These are phyloP conservation scores for Apiotrichum akiyoshidainum DNA, from an alignment of 1,284 basidiomycete species.

Conservation along the genomic window DNA sequence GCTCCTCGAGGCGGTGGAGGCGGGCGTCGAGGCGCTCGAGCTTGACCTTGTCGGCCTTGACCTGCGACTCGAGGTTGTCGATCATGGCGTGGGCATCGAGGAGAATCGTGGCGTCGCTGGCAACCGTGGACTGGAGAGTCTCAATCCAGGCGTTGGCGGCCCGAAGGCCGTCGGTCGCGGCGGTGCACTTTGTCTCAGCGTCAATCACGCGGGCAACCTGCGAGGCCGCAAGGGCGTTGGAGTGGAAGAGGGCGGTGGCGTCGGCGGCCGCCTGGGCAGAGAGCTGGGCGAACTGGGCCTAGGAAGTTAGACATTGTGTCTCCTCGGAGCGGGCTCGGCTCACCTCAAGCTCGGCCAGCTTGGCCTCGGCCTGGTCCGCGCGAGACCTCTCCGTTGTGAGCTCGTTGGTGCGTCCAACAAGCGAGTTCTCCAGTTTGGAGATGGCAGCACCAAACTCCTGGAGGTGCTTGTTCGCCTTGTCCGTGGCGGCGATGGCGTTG, in stretches of 20 bases:
- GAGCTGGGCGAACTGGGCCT: background rate
- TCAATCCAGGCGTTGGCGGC: background rate
- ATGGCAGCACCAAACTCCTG: conserved; percentile 1
- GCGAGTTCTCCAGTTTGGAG: background rate
- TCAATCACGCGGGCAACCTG: background rate
- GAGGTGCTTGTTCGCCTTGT: background rate
- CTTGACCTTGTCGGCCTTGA: background rate
- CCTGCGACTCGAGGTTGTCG: background rate
- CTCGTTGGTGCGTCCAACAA: background rate
- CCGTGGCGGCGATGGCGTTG: background rate
- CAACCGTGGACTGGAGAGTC: background rate
- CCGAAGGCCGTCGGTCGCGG: background rate
- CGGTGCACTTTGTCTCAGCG: background rate
- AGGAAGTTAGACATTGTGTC: background rate
- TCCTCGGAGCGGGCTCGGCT: background rate
- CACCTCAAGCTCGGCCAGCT: background rate
- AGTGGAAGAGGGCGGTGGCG: background rate
- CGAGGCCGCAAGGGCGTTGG: background rate
- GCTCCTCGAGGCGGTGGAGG: background rate
- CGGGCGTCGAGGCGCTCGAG: background rate
- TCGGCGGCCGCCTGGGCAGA: background rate
- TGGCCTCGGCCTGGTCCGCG: background rate
- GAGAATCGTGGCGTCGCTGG: background rate
- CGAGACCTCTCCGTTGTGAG: background rate
- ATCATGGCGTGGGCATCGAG: background rate